Conservation (phyloP, 2,329 filamentous ascomycete genomes). For the Arthrinium phaeospermum region DNA sequence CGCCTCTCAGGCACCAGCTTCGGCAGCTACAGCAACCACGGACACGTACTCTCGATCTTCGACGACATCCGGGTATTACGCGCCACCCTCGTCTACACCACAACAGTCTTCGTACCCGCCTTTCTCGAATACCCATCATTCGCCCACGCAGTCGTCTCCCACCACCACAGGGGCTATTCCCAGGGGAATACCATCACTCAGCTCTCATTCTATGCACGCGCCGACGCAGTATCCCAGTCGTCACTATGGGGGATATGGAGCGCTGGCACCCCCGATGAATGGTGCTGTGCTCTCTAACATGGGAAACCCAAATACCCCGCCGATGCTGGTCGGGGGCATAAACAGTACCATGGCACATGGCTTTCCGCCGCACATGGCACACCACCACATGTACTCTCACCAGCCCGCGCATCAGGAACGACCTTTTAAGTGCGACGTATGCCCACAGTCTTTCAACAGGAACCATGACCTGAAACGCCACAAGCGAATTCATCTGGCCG, state of each 20-base stretch:
- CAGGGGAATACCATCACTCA: slow-evolving; percentile 43
- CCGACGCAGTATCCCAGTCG: slow-evolving; percentile 56
- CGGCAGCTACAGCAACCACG: slow-evolving; percentile 62
- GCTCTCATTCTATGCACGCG: slow-evolving; percentile 57
- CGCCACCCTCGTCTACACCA: slow-evolving; percentile 52
- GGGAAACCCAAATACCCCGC: slow-evolving; percentile 72
- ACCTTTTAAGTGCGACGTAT: slow-evolving; percentile 93
- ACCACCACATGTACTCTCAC: slow-evolving; percentile 65
- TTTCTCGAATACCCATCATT: slow-evolving; percentile 44
- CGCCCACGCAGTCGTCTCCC: slow-evolving; percentile 51
- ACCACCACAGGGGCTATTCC: slow-evolving; percentile 45
- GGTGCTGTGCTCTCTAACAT: slow-evolving; percentile 80
- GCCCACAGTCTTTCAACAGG: slow-evolving; percentile 90
- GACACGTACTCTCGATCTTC: slow-evolving; percentile 64
- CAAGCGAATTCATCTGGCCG: slow-evolving; percentile 90
- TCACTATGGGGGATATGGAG: slow-evolving; percentile 44
- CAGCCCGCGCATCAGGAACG: slow-evolving; percentile 71
- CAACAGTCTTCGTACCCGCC: slow-evolving; percentile 53
- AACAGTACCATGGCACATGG: slow-evolving; percentile 55
- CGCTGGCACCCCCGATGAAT: slow-evolving; percentile 63
- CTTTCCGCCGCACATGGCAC: slow-evolving; percentile 56
- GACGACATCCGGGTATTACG: slow-evolving; percentile 66
- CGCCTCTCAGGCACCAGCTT: slow-evolving; percentile 52
- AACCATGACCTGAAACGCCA: slow-evolving; percentile 97
- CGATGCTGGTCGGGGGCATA: slow-evolving; percentile 70